Base-by-base conservation (phyloP, 805 yeast species). In the Monosporozyma aerobia region DNA sequence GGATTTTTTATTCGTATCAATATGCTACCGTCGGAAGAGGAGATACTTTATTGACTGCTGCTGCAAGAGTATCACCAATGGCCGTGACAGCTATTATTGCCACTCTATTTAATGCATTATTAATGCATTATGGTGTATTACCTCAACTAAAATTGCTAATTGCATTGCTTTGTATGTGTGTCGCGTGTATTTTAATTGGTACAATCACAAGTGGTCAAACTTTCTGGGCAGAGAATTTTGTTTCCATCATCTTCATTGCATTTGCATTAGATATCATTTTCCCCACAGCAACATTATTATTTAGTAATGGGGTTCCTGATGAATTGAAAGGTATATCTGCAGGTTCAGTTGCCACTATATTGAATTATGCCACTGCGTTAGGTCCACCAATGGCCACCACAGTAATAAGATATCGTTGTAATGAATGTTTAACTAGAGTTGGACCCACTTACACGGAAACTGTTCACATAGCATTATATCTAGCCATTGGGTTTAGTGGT, bases 181-280 rank as follows among this genome's bases (percentile, higher is more conserved):
- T 45, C 8, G 16, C 53, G 2, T 13, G 69, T 32, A 61, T 79
- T 2, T 61, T 81, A 59, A 63, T 77, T 27, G 77, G 81, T 0
- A 70, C 80, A 0, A 69, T 75, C 49, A 85, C 86, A 0, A 73
- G 74, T 2, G 58, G 73, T 48, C 83, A 82, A 61, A 69, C 75
- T 0, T 83, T 74, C 62, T 83, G 82, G 78, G 73, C 76, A 10
- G 73, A 77, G 48, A 65, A 78, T 5, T 77, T 84, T 63, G 79
- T 81, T 2, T 72, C 79, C 16, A 65, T 73, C 61, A 60, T 80
- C 29, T 64, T 82, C 13, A 72, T 77, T 13, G 75, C 81, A 1
- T 80, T 79, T 74, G 90, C 85, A 1, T 81, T 83, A 85, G 88
- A 83, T 62, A 71, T 80, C 63, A 76, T 81, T 50, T 83, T 82